Evolutionary conservation across 1,284 basidiomycete species (phyloP).

Genomic region (Prillingera fragicola): DNA sequence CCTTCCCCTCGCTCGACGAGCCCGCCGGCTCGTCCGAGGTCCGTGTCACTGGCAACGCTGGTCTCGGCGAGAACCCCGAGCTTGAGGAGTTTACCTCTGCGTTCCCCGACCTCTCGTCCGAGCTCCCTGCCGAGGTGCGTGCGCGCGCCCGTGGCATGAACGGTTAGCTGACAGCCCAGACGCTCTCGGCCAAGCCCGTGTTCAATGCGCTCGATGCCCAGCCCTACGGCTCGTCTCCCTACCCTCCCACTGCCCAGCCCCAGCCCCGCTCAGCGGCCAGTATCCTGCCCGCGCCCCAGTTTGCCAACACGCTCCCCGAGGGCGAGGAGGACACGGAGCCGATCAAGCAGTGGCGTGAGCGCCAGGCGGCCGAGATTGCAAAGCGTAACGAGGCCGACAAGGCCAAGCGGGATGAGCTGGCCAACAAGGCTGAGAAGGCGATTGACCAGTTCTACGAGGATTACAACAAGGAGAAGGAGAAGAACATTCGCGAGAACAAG

Average conservation of each 20-base stretch:
- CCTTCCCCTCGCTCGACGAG: slow-evolving; percentile 65
- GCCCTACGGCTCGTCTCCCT: slow-evolving; percentile 46
- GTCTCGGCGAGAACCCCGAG: slow-evolving; percentile 56
- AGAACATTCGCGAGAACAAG: slow-evolving; percentile 94
- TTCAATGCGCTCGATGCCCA: slow-evolving; percentile 43
- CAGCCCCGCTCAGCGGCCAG: slow-evolving; percentile 57
- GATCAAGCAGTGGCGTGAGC: slow-evolving; percentile 82
- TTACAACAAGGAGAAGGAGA: slow-evolving; percentile 87
- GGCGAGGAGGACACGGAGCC: slow-evolving; percentile 80
- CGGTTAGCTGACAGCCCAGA: slow-evolving; percentile 1
- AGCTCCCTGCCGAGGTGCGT: slow-evolving; percentile 21
- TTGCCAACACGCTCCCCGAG: slow-evolving; percentile 39
- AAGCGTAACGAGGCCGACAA: slow-evolving; percentile 72
- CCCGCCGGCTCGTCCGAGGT: slow-evolving; percentile 49
- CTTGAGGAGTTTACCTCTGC: slow-evolving; percentile 84
- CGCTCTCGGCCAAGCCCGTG: slow-evolving; percentile 34
- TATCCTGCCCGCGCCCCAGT: slow-evolving; percentile 56
- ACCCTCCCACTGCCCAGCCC: slow-evolving; percentile 48
- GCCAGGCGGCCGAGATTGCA: slow-evolving; percentile 79
- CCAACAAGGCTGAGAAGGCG: slow-evolving; percentile 79
- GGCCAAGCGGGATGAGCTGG: slow-evolving; percentile 74
- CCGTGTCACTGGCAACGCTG: slow-evolving; percentile 65
- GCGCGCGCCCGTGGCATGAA: too few relatives aligned
- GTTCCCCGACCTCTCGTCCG: slow-evolving; percentile 75
- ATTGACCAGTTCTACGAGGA: slow-evolving; percentile 97